phyloP scores from a whole-genome alignment of 2,329 filamentous ascomycete genomes.

The Cordyceps cateniannulata region DNA sequence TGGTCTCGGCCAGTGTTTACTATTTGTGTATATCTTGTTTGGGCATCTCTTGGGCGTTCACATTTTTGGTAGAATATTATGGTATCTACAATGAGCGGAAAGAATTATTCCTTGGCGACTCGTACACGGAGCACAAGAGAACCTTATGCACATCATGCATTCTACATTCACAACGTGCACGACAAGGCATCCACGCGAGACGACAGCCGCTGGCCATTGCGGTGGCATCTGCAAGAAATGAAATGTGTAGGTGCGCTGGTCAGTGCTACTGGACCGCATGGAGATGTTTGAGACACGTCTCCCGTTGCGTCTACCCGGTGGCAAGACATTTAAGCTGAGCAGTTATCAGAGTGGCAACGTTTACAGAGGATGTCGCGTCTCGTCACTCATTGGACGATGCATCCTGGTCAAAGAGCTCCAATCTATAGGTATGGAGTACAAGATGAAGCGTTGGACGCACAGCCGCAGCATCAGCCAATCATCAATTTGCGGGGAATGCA shows the following conservation, averaged over 20 bases:
- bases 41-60: background rate
- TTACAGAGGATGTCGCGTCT: background rate
- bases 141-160: background rate
- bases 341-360: background rate
- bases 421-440: background rate
- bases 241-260: background rate
- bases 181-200: background rate
- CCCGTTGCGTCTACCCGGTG: background rate
- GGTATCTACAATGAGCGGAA: background rate
- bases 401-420: background rate
- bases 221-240: background rate
- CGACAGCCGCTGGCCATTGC: background rate
- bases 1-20: background rate
- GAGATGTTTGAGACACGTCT: background rate
- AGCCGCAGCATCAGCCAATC: background rate
- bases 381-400: background rate
- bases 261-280: background rate
- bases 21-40: background rate
- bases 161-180: background rate
- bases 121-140: no score
- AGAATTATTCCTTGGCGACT: background rate
- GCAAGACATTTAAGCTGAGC: background rate
- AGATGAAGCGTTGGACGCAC: background rate
- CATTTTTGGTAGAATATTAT: background rate
- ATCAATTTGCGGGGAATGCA: background rate